These are phyloP conservation scores for Russula dissimulans DNA, from an alignment of 768 basidiomycete species.

Conservation along the genomic window DNA sequence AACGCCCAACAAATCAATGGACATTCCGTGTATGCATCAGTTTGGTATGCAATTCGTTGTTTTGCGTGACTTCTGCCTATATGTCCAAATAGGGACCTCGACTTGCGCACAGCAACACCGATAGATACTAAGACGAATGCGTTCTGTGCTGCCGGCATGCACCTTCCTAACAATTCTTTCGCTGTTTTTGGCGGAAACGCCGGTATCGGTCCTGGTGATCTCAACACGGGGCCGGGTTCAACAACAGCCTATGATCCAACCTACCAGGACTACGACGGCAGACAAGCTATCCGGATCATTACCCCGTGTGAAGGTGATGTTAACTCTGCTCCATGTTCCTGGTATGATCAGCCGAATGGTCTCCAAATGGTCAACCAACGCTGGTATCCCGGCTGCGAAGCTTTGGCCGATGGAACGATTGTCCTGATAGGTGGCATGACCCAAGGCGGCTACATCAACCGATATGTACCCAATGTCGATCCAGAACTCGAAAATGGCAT, in stretches of 20 bases:
- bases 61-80: no score
- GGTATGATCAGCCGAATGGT: not conserved
- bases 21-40: not conserved
- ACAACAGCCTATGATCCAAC: not conserved
- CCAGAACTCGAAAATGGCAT: not conserved
- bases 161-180: not conserved
- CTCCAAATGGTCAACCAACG: not conserved
- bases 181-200: conserved; percentile 1
- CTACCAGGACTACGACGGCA: not conserved
- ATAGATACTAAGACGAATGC: not conserved
- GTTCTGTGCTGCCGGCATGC: conserved; percentile 8
- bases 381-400: not conserved
- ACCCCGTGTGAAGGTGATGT: not conserved
- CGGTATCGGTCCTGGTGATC: not conserved
- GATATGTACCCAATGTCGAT: not conserved
- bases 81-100: not conserved
- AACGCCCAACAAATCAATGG: not conserved
- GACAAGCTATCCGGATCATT: not conserved
- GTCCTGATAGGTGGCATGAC: not conserved
- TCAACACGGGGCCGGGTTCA: not conserved
- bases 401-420: not conserved
- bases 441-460: not conserved
- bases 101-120: not conserved
- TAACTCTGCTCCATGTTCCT: not conserved
- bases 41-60: not conserved